Base-by-base conservation (phyloP, 2,329 filamentous ascomycete genomes). In the Saccharata proteae region DNA sequence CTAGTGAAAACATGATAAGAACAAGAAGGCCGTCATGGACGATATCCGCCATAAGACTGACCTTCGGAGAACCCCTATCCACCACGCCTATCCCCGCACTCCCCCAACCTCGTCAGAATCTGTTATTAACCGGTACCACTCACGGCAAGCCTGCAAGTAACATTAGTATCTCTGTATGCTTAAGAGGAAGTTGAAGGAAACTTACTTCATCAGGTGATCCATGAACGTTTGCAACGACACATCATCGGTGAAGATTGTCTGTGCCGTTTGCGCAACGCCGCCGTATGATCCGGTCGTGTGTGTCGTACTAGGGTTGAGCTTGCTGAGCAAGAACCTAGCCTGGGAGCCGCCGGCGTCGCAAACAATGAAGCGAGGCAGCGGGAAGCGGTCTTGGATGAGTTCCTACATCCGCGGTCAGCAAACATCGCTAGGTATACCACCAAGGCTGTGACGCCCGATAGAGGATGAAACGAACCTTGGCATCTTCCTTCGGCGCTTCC, bases 181-280 rank as follows among this genome's bases (percentile, higher is more conserved):
- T n/a, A n/a, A n/a, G n/a, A n/a, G n/a, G n/a, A n/a, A n/a, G n/a
- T n/a, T n/a, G n/a, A n/a, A n/a, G n/a, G n/a, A 8, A 11, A 35
- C 33, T 35, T 27, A 35, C 83, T 98, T 98, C 90, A 98, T 98
- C 54, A 98, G 65, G 61, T 96, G 86, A 49, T 98, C 90, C 90
- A 98, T 98, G 54, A 98, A 98, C 2, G 88, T 96, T 59, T 96
- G 88, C 52, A 98, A 64, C 33, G 85, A 94, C 33, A 98, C 90
- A 57, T 98, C 90, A 50, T 98, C 90, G 1, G 90, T 98, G 62
- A 98, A 98, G 47, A 98, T 98, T 4, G 90, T 98, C 59, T 98
- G 90, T 6, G 88, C 86, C 27, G 80, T 86, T 49, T 88, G 82
- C 17, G 80, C 76, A 29, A 88, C 81, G 39, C 85, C 86, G 34